Conservation (phyloP, 176 grass and related monocot species). For the Musa beccarii region DNA sequence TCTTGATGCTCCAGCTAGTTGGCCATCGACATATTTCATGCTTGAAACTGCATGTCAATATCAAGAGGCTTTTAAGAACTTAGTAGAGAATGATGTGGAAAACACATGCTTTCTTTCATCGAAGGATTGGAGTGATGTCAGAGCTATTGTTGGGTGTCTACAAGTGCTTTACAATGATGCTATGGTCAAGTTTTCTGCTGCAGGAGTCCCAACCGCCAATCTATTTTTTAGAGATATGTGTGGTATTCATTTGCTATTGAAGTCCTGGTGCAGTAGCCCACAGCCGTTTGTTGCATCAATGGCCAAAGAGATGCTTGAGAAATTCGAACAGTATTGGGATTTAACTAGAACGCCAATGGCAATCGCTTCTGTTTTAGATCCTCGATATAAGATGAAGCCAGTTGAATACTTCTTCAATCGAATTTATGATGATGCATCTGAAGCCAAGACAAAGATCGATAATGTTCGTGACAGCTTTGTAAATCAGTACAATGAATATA, state of each 20-base stretch:
- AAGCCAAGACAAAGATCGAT: conserved; percentile 67
- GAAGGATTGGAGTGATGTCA: conserved; percentile 80
- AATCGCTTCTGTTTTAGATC: conserved; percentile 93
- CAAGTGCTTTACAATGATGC: conserved; percentile 70
- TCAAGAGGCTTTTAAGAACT: conserved; percentile 52
- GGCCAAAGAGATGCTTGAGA: conserved; percentile 71
- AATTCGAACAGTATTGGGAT: conserved; percentile 86
- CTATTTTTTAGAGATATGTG: conserved; percentile 96
- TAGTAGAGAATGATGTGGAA: conserved; percentile 58
- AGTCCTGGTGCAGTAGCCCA: conserved; percentile 66
- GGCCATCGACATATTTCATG: conserved; percentile 75
- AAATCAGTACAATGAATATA: conserved; percentile 77
- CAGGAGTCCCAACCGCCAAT: conserved; percentile 66
- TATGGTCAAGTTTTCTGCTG: conserved; percentile 68
- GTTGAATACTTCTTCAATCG: conserved; percentile 87
- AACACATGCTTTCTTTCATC: conserved; percentile 50
- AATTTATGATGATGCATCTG: conserved; percentile 69
- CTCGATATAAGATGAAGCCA: conserved; percentile 99
- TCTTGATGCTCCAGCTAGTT: conserved; percentile 77
- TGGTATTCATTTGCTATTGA: conserved; percentile 85
- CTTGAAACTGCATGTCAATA: conserved; percentile 88
- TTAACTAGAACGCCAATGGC: conserved; percentile 70
- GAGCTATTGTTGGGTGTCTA: conserved; percentile 78
- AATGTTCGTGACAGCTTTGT: conserved; percentile 60
- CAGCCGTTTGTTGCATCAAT: conserved; percentile 65